These are phyloP conservation scores for Didymella arachidicola DNA, from an alignment of 2,329 filamentous ascomycete species.

Conservation along the genomic window DNA sequence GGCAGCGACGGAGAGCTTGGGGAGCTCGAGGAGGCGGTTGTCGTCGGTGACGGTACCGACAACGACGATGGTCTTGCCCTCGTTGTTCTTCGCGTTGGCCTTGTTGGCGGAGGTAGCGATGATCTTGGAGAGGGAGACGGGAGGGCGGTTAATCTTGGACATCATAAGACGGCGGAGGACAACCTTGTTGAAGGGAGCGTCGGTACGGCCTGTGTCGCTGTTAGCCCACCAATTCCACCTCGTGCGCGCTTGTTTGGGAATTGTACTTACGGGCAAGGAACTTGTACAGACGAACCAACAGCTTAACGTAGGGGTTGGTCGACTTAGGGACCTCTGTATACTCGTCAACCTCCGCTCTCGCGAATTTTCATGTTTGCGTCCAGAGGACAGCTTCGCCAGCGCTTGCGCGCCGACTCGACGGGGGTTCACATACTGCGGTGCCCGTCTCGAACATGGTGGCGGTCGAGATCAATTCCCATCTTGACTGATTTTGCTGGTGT, in stretches of 20 bases:
- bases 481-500: slow-evolving; percentile 45
- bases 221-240: slow-evolving; percentile 35
- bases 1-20: slow-evolving; percentile 92
- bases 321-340: slow-evolving; percentile 70
- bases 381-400: slow-evolving; percentile 50
- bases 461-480: slow-evolving; percentile 58
- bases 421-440: slow-evolving; percentile 68
- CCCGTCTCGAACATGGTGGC: slow-evolving; percentile 69
- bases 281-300: slow-evolving; percentile 98
- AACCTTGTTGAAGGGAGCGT: slow-evolving; percentile 98
- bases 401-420: slow-evolving; percentile 51
- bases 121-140: slow-evolving; percentile 93
- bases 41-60: slow-evolving; percentile 45
- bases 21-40: slow-evolving; percentile 63
- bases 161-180: slow-evolving; percentile 97
- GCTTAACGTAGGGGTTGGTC: slow-evolving; percentile 96
- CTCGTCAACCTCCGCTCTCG: slow-evolving; percentile 48
- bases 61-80: slow-evolving; percentile 87
- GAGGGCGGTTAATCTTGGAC: slow-evolving; percentile 92
- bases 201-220: slow-evolving; percentile 78
- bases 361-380: slow-evolving; percentile 50
- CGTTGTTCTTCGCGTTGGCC: slow-evolving; percentile 62
- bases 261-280: slow-evolving; percentile 86
- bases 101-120: slow-evolving; percentile 66
- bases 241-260: slow-evolving; percentile 14